Conservation (phyloP, 176 grass and related monocot species). For the Panicum miliaceum region DNA sequence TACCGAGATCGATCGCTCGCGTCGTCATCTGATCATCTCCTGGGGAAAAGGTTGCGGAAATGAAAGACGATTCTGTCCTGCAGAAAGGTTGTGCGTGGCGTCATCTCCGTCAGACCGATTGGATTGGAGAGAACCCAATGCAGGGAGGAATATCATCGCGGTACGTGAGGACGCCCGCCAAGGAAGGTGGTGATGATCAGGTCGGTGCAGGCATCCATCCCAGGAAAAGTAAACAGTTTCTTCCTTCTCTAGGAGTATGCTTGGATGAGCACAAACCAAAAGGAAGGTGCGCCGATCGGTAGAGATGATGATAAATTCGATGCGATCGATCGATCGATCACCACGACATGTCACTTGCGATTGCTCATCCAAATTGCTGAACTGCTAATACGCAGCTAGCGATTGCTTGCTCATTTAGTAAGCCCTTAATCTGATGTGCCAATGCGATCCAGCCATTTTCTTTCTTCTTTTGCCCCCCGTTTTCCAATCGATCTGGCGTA, state of each 20-base stretch:
- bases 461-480: neutral
- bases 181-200: neutral
- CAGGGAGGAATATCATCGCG: neutral
- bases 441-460: neutral
- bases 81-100: neutral
- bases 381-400: neutral
- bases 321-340: neutral
- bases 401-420: neutral
- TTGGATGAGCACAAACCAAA: neutral
- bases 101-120: neutral
- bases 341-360: neutral
- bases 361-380: neutral
- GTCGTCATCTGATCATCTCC: neutral
- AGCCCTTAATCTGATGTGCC: neutral
- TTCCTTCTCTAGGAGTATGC: neutral
- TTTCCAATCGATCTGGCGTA: slow-evolving; percentile 34
- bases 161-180: slow-evolving; percentile 1
- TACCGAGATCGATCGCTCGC: neutral
- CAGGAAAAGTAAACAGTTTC: too few species aligned
- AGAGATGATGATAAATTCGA: slow-evolving; percentile 11
- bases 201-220: neutral
- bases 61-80: too few species aligned
- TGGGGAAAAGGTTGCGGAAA: neutral
- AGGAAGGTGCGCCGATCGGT: neutral
- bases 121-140: slow-evolving; percentile 52